Evolutionary conservation across 345 rosid genomes (phyloP).

Genomic region (Aquilaria sinensis): DNA sequence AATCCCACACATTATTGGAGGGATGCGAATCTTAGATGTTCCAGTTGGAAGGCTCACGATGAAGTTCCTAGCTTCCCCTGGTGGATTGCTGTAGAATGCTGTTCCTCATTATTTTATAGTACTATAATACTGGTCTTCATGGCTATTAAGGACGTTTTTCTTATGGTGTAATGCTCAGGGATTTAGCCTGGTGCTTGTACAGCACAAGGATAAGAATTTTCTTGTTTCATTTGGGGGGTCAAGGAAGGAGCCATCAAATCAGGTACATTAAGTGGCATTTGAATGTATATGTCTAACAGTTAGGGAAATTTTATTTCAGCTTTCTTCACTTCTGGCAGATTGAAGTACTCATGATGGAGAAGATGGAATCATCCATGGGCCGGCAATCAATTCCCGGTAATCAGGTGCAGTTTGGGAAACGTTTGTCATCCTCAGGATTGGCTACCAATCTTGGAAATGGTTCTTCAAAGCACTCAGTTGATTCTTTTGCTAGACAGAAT

Average conservation of each 20-base stretch:
- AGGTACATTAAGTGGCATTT: constrained; percentile 39
- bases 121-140: too few relatives aligned
- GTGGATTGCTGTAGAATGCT: too few relatives aligned
- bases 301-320: not conserved
- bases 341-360: constrained; percentile 68
- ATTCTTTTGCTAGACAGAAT: constrained; percentile 56
- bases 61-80: too few relatives aligned
- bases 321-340: constrained; percentile 39
- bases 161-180: constrained; percentile 40
- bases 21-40: too few relatives aligned
- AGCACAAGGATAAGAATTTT: constrained; percentile 85
- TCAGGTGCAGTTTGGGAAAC: constrained; percentile 44
- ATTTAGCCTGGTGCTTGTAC: constrained; percentile 79
- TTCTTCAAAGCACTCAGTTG: constrained; percentile 55
- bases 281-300: constrained; percentile 1
- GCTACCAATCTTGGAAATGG: constrained; percentile 44
- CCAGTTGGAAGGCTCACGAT: too few relatives aligned
- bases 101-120: too few relatives aligned
- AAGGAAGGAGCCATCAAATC: constrained; percentile 86
- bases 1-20: too few relatives aligned
- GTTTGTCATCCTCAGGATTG: constrained; percentile 41
- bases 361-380: constrained; percentile 51
- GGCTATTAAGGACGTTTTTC: too few relatives aligned
- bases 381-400: constrained; percentile 42
- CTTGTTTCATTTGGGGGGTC: constrained; percentile 95